phyloP scores from a whole-genome alignment of 2,329 filamentous ascomycete genomes.

The Neobulgaria alba region DNA sequence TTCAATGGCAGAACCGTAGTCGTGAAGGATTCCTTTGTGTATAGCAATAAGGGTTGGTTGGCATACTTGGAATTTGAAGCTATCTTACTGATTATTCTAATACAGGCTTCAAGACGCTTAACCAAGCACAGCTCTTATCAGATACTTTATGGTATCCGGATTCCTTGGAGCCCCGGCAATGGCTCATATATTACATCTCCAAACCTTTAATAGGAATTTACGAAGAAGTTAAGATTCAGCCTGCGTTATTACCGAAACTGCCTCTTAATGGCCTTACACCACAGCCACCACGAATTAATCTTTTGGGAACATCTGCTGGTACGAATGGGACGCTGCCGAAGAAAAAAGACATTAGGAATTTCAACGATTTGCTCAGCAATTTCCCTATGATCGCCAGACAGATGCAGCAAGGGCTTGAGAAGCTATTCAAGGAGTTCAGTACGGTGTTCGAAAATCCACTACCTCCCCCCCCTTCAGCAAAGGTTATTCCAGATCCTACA shows the following conservation, averaged over 20 bases:
- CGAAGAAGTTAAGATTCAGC: conserved; percentile 64
- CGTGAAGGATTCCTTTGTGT: conserved; percentile 85
- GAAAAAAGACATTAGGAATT: conserved; percentile 88
- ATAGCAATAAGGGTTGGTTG: conserved; percentile 82
- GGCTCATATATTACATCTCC: conserved; percentile 95
- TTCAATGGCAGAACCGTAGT: conserved; percentile 89
- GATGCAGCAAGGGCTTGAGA: conserved; percentile 88
- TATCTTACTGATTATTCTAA: conserved; percentile 21
- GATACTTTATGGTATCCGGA: conserved; percentile 87
- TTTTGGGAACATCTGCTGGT: conserved; percentile 11
- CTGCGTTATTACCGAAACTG: conserved; percentile 50
- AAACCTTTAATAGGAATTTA: conserved; percentile 76
- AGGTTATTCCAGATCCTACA: conserved; percentile 48
- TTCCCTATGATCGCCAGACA: conserved; percentile 95
- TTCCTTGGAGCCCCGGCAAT: conserved; percentile 80
- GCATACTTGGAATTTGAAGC: conserved; percentile 1
- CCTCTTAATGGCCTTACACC: conserved; percentile 26
- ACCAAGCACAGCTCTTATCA: conserved; percentile 77
- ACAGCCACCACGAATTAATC: conserved; percentile 12
- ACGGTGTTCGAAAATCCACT: conserved; percentile 77
- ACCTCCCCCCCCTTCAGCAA: conserved; percentile 61
- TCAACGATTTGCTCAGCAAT: conserved; percentile 79
- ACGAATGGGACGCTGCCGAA: conserved; percentile 36
- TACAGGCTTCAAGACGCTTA: conserved; percentile 80
- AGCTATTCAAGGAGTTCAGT: conserved; percentile 82